Base-by-base conservation (phyloP, 2,329 filamentous ascomycete species). In the Triangularia setosa region DNA sequence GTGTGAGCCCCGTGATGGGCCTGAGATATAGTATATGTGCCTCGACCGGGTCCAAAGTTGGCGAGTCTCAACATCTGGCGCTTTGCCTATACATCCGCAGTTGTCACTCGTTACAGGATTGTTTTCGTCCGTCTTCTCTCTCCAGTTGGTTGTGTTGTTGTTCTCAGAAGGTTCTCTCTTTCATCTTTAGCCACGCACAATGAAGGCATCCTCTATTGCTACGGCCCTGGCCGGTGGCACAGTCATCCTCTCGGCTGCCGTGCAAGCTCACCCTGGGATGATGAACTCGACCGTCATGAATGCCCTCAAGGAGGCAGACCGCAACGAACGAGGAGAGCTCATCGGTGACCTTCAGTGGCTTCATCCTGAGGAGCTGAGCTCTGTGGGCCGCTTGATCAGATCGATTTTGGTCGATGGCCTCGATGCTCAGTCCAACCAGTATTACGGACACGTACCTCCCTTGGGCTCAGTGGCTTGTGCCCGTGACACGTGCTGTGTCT, bases 401-500 rank as follows among this genome's bases (percentile, higher is more conserved):
- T 28, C 58, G 3, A 60, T 60, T 12, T 40, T 60, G 16, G 25
- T 60, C 16, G 35, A 60, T 8, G 18, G 40, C 6, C 23, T 44
- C 3, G 58, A 60, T 44, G 58, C 58, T 12, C 58, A 64, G 52
- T 62, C 70, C 53, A 70, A 73, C 58, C 64, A 67, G 21, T 59
- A 55, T 58, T 69, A 70, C 59, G 54, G 57, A 6, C 44, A 67
- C 1, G 67, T 71, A 2, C 72, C 72, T 0, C 54, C 67, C 7
- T 64, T 66, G 16, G 14, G 71, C 30, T 73, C 75, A 6, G 58
- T 66, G 1, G 72, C 69, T 1, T 75, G 74, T 57, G 62, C 40
- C 4, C 58, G 53, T 3, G 71, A 75, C 63, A 68, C 67, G 1
- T 75, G 74, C 68, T 75, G 79, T 62, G 69, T 79, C 58, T 81